Evolutionary conservation across 805 yeast genomes (phyloP).

Genomic region (Cephaloascus fragrans): DNA sequence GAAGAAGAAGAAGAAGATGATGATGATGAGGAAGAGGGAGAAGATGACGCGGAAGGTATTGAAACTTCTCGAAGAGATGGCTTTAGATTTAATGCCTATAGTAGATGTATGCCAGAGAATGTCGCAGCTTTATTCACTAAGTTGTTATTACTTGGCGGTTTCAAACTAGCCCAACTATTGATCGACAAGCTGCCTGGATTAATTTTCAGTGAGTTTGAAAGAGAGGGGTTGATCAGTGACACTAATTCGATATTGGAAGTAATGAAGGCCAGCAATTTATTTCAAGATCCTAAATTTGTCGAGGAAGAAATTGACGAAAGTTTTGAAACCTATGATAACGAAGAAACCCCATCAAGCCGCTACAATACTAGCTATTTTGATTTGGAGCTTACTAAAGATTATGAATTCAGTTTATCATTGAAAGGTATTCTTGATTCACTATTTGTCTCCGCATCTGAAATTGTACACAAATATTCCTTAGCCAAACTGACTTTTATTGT

Average conservation of each 20-base stretch:
- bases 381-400: slow-evolving; percentile 19
- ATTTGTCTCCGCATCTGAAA: slow-evolving; percentile 9
- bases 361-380: slow-evolving; percentile 16
- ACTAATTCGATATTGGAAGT: slow-evolving; percentile 21
- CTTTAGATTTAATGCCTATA: not conserved
- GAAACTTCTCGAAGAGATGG: slow-evolving; percentile 4
- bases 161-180: slow-evolving; percentile 36
- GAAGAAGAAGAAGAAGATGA: slow-evolving; percentile 2
- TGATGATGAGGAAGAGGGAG: slow-evolving; percentile 2
- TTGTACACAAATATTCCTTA: slow-evolving; percentile 17
- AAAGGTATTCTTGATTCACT: slow-evolving; percentile 9
- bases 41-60: slow-evolving; percentile 2
- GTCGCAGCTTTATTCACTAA: slow-evolving; percentile 17
- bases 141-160: slow-evolving; percentile 38
- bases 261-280: slow-evolving; percentile 5
- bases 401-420: slow-evolving; percentile 10
- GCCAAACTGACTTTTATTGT: slow-evolving; percentile 11
- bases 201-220: slow-evolving; percentile 41
- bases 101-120: slow-evolving; percentile 6
- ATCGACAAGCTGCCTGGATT: slow-evolving; percentile 30
- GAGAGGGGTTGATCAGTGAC: slow-evolving; percentile 66
- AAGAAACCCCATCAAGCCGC: slow-evolving; percentile 3
- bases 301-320: slow-evolving; percentile 2
- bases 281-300: not conserved
- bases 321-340: slow-evolving; percentile 8